Evolutionary conservation across 192 early-diverging fungal species (phyloP).

Genomic region (Coemansia furcata): DNA sequence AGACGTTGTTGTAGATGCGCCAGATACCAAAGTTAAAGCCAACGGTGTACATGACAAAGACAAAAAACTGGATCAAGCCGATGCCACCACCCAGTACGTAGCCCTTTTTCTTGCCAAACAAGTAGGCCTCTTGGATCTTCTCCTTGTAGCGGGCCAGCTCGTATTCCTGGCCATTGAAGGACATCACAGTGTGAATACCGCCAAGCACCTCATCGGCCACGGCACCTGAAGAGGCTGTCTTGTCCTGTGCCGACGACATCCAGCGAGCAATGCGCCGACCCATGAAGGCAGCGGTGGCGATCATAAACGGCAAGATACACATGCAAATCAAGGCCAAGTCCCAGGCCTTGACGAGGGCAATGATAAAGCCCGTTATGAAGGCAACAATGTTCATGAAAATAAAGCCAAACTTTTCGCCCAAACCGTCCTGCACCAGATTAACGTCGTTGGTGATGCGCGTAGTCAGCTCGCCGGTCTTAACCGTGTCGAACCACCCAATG

Average conservation of each 20-base stretch:
- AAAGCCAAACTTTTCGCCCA: slow-evolving; percentile 80
- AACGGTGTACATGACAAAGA: slow-evolving; percentile 73
- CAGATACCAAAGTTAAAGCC: slow-evolving; percentile 77
- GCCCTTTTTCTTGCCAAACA: slow-evolving; percentile 62
- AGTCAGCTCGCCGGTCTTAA: slow-evolving; percentile 74
- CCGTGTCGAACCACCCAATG: slow-evolving; percentile 82
- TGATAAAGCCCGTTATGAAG: slow-evolving; percentile 73
- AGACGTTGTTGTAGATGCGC: slow-evolving; percentile 52
- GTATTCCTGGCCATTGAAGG: slow-evolving; percentile 79
- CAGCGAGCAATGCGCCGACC: slow-evolving; percentile 48
- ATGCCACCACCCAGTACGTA: slow-evolving; percentile 60
- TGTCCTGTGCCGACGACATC: slow-evolving; percentile 53
- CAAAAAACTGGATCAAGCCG: slow-evolving; percentile 67
- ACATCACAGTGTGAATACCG: slow-evolving; percentile 77
- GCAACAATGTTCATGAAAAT: slow-evolving; percentile 61
- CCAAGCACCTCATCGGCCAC: slow-evolving; percentile 82
- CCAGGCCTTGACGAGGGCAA: slow-evolving; percentile 80
- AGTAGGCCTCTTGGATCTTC: slow-evolving; percentile 65
- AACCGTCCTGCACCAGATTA: slow-evolving; percentile 81
- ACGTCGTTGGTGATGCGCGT: slow-evolving; percentile 85
- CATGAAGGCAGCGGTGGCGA: slow-evolving; percentile 52
- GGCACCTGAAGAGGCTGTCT: slow-evolving; percentile 78
- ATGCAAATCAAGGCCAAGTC: slow-evolving; percentile 78
- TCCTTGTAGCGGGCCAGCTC: slow-evolving; percentile 62
- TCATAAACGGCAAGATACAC: slow-evolving; percentile 72